Evolutionary conservation across 495 filamentous ascomycete genomes (phyloP).

Genomic region (Baudoinia panamericana): DNA sequence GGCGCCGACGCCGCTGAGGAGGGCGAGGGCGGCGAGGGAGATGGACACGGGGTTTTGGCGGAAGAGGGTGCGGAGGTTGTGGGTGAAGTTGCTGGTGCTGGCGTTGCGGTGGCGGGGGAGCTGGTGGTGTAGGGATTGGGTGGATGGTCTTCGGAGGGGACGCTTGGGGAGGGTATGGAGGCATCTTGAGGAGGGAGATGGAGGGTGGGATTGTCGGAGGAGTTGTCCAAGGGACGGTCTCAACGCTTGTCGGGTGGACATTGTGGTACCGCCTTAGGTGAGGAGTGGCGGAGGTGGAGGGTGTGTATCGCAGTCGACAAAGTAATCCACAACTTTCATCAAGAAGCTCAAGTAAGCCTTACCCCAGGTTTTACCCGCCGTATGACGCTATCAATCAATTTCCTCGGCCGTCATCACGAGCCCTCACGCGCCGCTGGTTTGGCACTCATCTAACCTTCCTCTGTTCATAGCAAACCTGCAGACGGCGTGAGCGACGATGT

Average conservation of each 20-base stretch:
- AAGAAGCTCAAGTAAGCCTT: too few relatives aligned
- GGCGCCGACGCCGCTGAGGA: constrained; percentile 38
- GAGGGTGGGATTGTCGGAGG: neutral
- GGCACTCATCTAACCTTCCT: too few relatives aligned
- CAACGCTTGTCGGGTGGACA: constrained; percentile 3
- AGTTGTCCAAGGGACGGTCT: constrained; percentile 1
- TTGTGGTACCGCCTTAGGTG: neutral
- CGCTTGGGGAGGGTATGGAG: constrained; percentile 4
- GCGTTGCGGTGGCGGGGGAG: neutral
- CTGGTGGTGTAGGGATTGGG: constrained; percentile 3
- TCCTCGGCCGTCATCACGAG: too few relatives aligned
- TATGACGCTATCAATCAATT: neutral
- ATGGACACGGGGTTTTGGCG: constrained; percentile 9
- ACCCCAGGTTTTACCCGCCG: too few relatives aligned
- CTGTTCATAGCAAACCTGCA: too few relatives aligned
- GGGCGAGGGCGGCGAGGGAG: constrained; percentile 11
- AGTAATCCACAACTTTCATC: too few relatives aligned
- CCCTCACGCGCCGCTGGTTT: too few relatives aligned
- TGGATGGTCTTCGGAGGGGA: neutral
- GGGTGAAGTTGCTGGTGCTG: constrained; percentile 4
- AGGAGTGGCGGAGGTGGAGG: too few relatives aligned
- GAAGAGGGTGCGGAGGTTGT: constrained; percentile 9
- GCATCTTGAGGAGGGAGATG: neutral
- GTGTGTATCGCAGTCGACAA: neutral
- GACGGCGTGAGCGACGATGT: constrained; percentile 43